Conservation (phyloP, 148 eudicot genomes). For the Nepenthes mirabilis region DNA sequence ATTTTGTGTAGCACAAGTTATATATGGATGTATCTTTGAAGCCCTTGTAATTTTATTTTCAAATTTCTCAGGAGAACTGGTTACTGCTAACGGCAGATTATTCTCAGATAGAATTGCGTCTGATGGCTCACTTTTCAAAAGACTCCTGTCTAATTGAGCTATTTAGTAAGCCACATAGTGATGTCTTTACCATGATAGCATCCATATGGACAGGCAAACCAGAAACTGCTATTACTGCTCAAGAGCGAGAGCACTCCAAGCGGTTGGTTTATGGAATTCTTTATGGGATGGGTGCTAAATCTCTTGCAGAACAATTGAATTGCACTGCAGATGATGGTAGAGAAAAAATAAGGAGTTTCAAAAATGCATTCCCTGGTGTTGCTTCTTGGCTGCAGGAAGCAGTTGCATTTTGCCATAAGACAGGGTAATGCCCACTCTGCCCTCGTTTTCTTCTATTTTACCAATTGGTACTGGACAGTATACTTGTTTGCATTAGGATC, state of each 20-base stretch:
- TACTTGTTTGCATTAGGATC: too few relatives aligned
- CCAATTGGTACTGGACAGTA: too few relatives aligned
- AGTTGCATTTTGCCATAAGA: slow-evolving; percentile 63
- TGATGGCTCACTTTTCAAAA: slow-evolving; percentile 97
- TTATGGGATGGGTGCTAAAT: slow-evolving; percentile 90
- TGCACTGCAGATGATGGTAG: slow-evolving; percentile 76
- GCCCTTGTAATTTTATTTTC: background rate
- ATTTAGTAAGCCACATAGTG: slow-evolving; percentile 59
- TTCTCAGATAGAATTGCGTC: slow-evolving; percentile 90
- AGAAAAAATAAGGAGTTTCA: slow-evolving; percentile 66
- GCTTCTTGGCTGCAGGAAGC: slow-evolving; percentile 93
- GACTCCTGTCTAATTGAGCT: slow-evolving; percentile 67
- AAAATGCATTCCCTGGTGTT: slow-evolving; percentile 78
- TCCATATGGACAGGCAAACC: slow-evolving; percentile 78
- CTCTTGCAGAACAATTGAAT: slow-evolving; percentile 80
- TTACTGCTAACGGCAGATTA: slow-evolving; percentile 87
- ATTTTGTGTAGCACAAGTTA: background rate
- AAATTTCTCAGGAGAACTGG: slow-evolving; percentile 71
- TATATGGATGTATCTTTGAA: background rate
- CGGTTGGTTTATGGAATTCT: slow-evolving; percentile 88
- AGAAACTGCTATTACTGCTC: slow-evolving; percentile 43
- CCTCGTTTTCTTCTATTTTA: background rate
- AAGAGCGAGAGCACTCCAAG: slow-evolving; percentile 92
- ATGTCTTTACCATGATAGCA: slow-evolving; percentile 83
- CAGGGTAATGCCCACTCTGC: slow-evolving; percentile 33